A percentile compares a stretch with the other conserved stretches of the same genome.
Conservation (phyloP, 192 early-diverging fungal species). For the Lobosporangium transversale region DNA sequence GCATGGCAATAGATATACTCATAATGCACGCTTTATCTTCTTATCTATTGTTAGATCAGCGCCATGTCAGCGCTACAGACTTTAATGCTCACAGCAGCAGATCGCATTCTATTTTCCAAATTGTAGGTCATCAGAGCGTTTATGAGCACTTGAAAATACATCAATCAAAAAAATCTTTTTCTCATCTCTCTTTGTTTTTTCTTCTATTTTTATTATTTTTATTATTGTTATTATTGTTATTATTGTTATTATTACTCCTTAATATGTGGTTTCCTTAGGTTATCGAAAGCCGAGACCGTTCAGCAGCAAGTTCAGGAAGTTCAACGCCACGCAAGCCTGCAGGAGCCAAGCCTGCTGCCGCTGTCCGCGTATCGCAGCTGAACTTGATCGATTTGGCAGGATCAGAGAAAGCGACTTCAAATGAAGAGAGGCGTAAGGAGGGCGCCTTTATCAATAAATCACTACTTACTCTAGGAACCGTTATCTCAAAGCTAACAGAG, state of each 20-base stretch:
- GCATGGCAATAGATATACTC: not conserved
- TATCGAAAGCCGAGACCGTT: slow-evolving; percentile 81
- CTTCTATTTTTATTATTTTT: not conserved
- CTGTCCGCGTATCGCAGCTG: slow-evolving; percentile 54
- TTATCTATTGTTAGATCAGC: slow-evolving; percentile 60
- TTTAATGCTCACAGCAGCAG: slow-evolving; percentile 92
- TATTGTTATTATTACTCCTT: too few species aligned
- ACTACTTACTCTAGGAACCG: slow-evolving; percentile 89
- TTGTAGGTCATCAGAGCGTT: slow-evolving; percentile 58
- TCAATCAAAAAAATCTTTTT: too few species aligned
- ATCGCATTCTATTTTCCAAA: slow-evolving; percentile 96
- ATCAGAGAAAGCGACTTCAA: slow-evolving; percentile 90
- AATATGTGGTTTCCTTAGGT: slow-evolving; percentile 62
- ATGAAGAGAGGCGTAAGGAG: slow-evolving; percentile 90
- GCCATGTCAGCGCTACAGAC: slow-evolving; percentile 91
- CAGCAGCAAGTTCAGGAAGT: slow-evolving; percentile 28
- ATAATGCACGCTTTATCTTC: not conserved
- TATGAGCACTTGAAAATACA: not conserved
- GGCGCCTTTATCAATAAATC: slow-evolving; percentile 96
- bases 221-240: not conserved
- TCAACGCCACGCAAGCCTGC: slow-evolving; percentile 45
- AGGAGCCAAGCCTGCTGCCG: slow-evolving; percentile 25
- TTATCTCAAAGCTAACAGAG: slow-evolving; percentile 92
- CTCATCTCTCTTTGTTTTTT: not conserved
- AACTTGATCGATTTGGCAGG: slow-evolving; percentile 98